phyloP scores from a whole-genome alignment of 2,329 filamentous ascomycete genomes.

The Trichoderma arundinaceum region DNA sequence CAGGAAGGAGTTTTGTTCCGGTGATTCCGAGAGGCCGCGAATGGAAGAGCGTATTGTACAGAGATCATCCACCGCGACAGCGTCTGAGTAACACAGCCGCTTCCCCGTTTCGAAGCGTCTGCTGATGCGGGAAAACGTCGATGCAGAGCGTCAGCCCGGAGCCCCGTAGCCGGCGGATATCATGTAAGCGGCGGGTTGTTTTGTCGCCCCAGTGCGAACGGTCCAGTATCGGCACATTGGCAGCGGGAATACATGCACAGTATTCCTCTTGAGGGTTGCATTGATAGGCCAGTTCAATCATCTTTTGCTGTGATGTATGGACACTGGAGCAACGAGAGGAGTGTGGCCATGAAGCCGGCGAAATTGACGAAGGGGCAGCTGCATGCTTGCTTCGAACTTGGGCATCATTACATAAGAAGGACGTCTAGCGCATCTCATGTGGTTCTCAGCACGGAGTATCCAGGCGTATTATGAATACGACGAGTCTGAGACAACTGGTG shows the following conservation, averaged over 20 bases:
- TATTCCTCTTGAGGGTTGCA: not conserved
- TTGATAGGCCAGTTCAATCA: not conserved
- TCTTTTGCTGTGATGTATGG: not conserved
- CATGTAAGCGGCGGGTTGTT: slow-evolving; percentile 8
- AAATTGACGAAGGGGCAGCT: not conserved
- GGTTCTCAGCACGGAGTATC: no score
- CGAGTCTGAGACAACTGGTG: not conserved
- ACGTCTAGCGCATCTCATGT: not conserved
- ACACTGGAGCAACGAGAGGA: slow-evolving; percentile 15
- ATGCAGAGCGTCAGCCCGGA: not conserved
- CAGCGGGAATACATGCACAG: not conserved
- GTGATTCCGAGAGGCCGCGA: slow-evolving; percentile 6
- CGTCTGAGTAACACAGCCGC: not conserved
- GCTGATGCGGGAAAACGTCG: slow-evolving; percentile 20
- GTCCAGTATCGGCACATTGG: not conserved
- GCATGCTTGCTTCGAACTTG: not conserved
- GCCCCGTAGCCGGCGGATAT: no score
- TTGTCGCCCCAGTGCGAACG: slow-evolving; percentile 11
- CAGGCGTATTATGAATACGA: no score
- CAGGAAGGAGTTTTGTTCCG: not conserved
- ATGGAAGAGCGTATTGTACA: not conserved
- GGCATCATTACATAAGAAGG: slow-evolving; percentile 25
- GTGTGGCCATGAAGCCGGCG: slow-evolving; percentile 18
- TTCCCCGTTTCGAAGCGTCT: not conserved
- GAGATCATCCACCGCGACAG: not conserved